Base-by-base conservation (phyloP, 139 green algal species). In the Haematococcus lacustris region DNA sequence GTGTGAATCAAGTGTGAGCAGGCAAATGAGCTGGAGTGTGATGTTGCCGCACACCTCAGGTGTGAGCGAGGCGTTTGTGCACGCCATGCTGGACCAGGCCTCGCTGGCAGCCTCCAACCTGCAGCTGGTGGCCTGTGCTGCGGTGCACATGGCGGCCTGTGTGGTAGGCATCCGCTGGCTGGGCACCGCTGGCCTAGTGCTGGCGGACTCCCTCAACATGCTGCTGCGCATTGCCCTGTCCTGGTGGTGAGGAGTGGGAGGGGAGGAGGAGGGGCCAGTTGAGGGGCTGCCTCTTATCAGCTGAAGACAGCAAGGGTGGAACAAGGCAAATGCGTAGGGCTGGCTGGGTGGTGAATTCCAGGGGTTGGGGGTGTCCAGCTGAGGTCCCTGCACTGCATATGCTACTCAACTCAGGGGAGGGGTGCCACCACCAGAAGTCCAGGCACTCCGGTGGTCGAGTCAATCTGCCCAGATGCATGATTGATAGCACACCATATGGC, bases 61-160 rank as follows among this genome's bases (percentile, higher is more conserved):
- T 51, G 87, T 93, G 63, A 81, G 85, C 13, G 92, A 97, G 74
- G 86, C 90, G 0, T 97, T 94, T 68, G 77, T 93, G 51, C 91
- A 97, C 67, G 91, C 86, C 1, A 80, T 80, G 80, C 83, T 78
- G 38, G 76, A 81, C 67, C 51, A 59, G 5, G 33, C 59, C 0
- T 77, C 81, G 28, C 80, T 96, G 40, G 65, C 64, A 25, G 35
- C 41, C 26, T 73, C 71, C 73, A 96, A 96, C 66, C 70, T 67
- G 1, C 41, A 62, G 38, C 83, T 97, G 70, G 70, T 93, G 38
- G 73, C 40, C 0, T 80, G 88, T 40, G 71, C 82, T 0, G 73
- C n/a, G 0, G 65, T 66, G 7, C 91, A 96, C 53, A 65, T 91
- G 63, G 77, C 59, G 5, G 63, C 74, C 39, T 92, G 85, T 39